phyloP scores from a whole-genome alignment of 2,329 filamentous ascomycete genomes.

The Xylariaceae sp. region DNA sequence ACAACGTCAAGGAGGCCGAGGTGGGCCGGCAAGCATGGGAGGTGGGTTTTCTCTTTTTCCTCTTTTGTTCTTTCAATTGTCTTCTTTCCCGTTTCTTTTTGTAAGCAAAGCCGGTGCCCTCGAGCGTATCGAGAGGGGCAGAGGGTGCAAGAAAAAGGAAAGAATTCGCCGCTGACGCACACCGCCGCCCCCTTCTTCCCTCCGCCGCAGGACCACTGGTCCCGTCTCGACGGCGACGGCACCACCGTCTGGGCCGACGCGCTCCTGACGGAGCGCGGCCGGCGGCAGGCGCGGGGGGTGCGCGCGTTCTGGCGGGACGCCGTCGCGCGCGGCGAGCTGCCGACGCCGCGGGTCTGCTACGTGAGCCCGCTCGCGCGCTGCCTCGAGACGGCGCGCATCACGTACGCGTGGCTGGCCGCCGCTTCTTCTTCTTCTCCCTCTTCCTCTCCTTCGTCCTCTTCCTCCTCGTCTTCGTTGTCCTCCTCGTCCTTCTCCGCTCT shows the following conservation, averaged over 20 bases:
- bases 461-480: background rate
- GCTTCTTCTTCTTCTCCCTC: too few relatives aligned
- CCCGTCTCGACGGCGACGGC: constrained; percentile 31
- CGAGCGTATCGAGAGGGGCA: too few relatives aligned
- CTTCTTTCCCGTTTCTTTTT: too few relatives aligned
- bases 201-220: constrained; percentile 25
- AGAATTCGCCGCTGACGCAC: too few relatives aligned
- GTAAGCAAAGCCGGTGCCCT: too few relatives aligned
- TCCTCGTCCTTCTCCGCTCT: too few relatives aligned
- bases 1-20: constrained; percentile 15
- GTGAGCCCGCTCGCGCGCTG: constrained; percentile 52
- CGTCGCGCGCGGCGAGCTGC: constrained; percentile 37
- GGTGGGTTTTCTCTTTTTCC: too few relatives aligned
- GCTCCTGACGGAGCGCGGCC: constrained; percentile 43
- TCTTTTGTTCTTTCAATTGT: too few relatives aligned
- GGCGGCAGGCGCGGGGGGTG: constrained; percentile 44
- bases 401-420: constrained; percentile 36
- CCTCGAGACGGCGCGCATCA: constrained; percentile 46
- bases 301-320: constrained; percentile 43
- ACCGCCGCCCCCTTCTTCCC: too few relatives aligned
- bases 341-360: constrained; percentile 47
- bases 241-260: constrained; percentile 32
- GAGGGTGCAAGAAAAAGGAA: too few relatives aligned
- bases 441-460: background rate
- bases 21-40: constrained; percentile 13